These are phyloP conservation scores for Trebouxiophyceae sp. DNA, from an alignment of 163 green algal species.

Conservation along the genomic window DNA sequence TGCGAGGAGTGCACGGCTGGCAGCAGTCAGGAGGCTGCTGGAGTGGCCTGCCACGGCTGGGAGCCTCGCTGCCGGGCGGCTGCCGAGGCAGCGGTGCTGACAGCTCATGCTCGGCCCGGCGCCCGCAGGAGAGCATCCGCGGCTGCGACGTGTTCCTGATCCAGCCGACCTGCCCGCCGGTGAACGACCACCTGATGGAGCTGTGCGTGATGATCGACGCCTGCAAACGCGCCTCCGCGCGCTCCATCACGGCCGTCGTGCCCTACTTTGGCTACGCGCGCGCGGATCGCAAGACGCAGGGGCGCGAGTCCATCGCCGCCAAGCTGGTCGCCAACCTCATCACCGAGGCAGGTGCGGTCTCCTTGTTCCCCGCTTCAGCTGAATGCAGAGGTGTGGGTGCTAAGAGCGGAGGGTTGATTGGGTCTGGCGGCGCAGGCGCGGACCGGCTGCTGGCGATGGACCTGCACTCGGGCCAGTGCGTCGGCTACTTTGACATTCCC, in stretches of 20 bases:
- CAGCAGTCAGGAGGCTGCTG: too few relatives aligned
- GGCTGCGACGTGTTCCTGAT: conserved; percentile 99
- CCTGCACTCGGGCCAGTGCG: conserved; percentile 95
- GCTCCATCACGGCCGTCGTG: conserved; percentile 93
- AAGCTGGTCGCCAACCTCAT: conserved; percentile 91
- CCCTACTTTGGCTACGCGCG: conserved; percentile 87
- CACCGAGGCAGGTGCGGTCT: conserved; percentile 36
- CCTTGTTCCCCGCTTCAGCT: not conserved
- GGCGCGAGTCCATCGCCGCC: conserved; percentile 81
- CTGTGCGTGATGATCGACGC: conserved; percentile 98
- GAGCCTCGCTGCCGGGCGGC: too few relatives aligned
- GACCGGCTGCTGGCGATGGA: conserved; percentile 94
- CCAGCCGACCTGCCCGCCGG: conserved; percentile 88
- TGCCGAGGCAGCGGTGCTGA: too few relatives aligned
- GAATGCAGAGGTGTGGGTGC: not conserved
- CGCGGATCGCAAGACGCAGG: conserved; percentile 89
- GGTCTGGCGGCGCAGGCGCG: conserved; percentile 46
- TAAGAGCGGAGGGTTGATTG: too few relatives aligned
- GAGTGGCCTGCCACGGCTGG: too few relatives aligned
- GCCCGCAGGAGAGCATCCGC: conserved; percentile 85
- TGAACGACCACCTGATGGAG: conserved; percentile 97
- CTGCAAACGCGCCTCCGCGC: conserved; percentile 78
- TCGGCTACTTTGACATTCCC: conserved; percentile 99
- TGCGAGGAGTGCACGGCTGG: too few relatives aligned
- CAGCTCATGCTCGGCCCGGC: conserved; percentile 6